A percentile compares a stretch with the other conserved stretches of the same genome.
These are phyloP conservation scores for Rosa rugosa DNA, from an alignment of 306 rosid species.

Conservation along the genomic window DNA sequence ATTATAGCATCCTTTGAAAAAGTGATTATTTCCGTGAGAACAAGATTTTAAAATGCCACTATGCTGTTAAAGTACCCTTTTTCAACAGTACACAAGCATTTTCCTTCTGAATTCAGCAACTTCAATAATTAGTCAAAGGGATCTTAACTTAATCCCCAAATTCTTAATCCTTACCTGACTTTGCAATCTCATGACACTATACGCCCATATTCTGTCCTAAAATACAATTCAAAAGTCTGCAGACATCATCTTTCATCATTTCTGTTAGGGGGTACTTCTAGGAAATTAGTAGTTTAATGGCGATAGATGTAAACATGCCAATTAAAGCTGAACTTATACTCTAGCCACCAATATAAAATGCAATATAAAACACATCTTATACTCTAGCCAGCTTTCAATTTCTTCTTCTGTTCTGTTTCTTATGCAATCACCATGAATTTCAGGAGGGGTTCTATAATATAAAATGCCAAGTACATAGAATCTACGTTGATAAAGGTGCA, in stretches of 20 bases:
- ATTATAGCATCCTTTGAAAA: not conserved
- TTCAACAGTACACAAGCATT: slow-evolving; percentile 15
- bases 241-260: not conserved
- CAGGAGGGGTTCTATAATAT: slow-evolving; percentile 35
- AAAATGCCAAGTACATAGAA: slow-evolving; percentile 34
- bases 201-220: not conserved
- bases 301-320: not conserved
- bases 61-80: slow-evolving; percentile 6
- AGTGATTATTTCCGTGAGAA: slow-evolving; percentile 2
- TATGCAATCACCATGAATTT: slow-evolving; percentile 33
- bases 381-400: slow-evolving; percentile 56
- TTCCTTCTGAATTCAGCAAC: slow-evolving; percentile 18
- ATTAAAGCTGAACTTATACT: not conserved
- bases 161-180: not conserved
- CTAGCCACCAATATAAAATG: slow-evolving; percentile 20
- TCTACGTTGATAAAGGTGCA: slow-evolving; percentile 37
- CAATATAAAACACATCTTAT: slow-evolving; percentile 29
- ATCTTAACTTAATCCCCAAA: slow-evolving; percentile 1
- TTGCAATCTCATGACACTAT: not conserved
- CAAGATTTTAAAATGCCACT: not conserved
- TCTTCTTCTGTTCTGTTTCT: slow-evolving; percentile 48
- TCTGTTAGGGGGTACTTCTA: not conserved
- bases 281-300: not conserved
- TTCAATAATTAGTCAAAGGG: slow-evolving; percentile 11
- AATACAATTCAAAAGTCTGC: slow-evolving; percentile 2